Conservation (phyloP, 2,329 filamentous ascomycete genomes). For the Trichoderma brevicompactum region DNA sequence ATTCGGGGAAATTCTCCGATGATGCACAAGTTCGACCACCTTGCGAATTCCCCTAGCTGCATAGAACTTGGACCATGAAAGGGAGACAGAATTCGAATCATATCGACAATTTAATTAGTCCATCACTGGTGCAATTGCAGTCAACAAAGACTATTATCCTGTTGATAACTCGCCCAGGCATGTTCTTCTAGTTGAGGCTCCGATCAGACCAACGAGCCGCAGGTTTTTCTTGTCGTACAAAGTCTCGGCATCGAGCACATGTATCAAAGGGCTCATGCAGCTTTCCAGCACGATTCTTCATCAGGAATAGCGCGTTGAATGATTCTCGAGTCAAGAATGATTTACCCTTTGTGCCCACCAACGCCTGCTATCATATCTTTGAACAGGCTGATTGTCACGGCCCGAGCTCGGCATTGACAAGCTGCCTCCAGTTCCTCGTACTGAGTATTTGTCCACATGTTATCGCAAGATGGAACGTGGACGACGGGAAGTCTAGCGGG, state of each 20-base stretch:
- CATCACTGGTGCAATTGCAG: background rate
- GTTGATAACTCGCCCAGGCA: background rate
- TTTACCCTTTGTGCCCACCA: background rate
- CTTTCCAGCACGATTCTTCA: constrained; percentile 5
- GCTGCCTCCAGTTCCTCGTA: background rate
- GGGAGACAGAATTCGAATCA: background rate
- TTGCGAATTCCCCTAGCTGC: background rate
- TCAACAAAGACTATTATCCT: too few relatives aligned
- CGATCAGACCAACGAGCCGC: background rate
- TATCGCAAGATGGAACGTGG: constrained; percentile 7
- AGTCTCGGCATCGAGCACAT: constrained; percentile 13
- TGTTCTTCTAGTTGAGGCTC: background rate
- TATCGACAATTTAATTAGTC: background rate
- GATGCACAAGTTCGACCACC: constrained; percentile 21
- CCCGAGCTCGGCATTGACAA: constrained; percentile 16
- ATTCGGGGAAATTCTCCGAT: constrained; percentile 29
- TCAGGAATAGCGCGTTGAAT: constrained; percentile 5
- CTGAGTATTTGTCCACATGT: background rate
- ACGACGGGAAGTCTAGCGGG: background rate
- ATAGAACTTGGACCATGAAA: too few relatives aligned
- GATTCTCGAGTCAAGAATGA: constrained; percentile 22
- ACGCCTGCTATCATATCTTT: background rate
- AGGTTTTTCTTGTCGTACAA: constrained; percentile 5
- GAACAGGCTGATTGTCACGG: constrained; percentile 11
- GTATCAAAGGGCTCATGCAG: constrained; percentile 2